Conservation (phyloP, 108 stramenopile genomes). For the Ochromonas danica region DNA sequence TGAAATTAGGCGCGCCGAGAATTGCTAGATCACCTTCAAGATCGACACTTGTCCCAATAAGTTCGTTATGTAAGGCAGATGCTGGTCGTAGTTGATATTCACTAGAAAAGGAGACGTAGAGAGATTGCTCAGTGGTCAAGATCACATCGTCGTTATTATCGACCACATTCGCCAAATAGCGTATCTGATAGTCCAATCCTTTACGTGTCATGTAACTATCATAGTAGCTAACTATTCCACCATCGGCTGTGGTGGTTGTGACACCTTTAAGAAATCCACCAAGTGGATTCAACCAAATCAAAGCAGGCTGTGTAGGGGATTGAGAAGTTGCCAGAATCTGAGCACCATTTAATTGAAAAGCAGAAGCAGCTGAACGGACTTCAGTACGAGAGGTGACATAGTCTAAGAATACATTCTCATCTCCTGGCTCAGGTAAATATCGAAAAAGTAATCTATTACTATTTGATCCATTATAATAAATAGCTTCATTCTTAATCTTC, state of each 20-base stretch:
- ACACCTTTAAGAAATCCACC: not conserved
- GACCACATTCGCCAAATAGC: not conserved
- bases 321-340: not conserved
- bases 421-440: slow-evolving; percentile 11
- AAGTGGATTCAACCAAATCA: slow-evolving; percentile 7
- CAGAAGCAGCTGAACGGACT: not conserved
- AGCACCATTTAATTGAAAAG: not conserved
- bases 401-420: not conserved
- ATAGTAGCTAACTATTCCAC: not conserved
- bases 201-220: not conserved
- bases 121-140: not conserved
- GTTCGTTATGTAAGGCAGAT: not conserved
- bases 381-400: not conserved
- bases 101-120: not conserved
- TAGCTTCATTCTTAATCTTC: not conserved
- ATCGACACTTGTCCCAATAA: slow-evolving; percentile 2
- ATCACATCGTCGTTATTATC: no score
- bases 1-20: slow-evolving; percentile 20
- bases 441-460: not conserved
- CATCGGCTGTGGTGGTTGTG: not conserved
- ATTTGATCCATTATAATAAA: not conserved
- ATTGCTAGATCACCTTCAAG: slow-evolving; percentile 19
- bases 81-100: slow-evolving; percentile 4
- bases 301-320: not conserved
- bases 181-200: slow-evolving; percentile 6